Evolutionary conservation across 78 protist genomes (phyloP).

Genomic region (Dictyostelium discoideum): DNA sequence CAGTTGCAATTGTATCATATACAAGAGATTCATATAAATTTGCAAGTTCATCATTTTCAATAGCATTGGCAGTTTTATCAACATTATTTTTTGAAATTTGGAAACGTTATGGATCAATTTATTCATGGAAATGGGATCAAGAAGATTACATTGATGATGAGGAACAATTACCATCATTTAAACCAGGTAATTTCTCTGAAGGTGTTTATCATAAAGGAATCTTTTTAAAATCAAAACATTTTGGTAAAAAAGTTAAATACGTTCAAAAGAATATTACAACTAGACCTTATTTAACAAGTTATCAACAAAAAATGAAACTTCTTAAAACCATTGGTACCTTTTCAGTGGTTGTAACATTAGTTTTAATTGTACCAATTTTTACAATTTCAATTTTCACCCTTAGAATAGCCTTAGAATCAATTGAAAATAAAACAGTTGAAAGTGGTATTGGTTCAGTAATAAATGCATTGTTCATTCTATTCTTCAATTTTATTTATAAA

Average conservation of each 20-base stretch:
- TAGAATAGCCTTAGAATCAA: background rate
- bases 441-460: conserved; percentile 21
- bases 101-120: conserved; percentile 5
- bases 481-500: conserved; percentile 32
- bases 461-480: conserved; percentile 3
- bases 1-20: background rate
- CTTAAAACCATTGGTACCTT: background rate
- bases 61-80: conserved; percentile 24
- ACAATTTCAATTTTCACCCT: conserved; percentile 25
- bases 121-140: conserved; percentile 56
- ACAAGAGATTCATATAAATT: conserved; percentile 9
- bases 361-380: conserved; percentile 3
- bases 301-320: background rate
- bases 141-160: conserved; percentile 24
- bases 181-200: background rate
- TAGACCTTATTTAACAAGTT: background rate
- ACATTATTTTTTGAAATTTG: conserved; percentile 52
- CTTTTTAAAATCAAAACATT: background rate
- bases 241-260: background rate
- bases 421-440: background rate
- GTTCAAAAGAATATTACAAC: background rate
- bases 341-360: background rate
- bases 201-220: conserved; percentile 22
- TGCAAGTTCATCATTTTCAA: conserved; percentile 8
- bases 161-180: background rate